Conservation (phyloP, 768 basidiomycete species). For the Russula vinacea region DNA sequence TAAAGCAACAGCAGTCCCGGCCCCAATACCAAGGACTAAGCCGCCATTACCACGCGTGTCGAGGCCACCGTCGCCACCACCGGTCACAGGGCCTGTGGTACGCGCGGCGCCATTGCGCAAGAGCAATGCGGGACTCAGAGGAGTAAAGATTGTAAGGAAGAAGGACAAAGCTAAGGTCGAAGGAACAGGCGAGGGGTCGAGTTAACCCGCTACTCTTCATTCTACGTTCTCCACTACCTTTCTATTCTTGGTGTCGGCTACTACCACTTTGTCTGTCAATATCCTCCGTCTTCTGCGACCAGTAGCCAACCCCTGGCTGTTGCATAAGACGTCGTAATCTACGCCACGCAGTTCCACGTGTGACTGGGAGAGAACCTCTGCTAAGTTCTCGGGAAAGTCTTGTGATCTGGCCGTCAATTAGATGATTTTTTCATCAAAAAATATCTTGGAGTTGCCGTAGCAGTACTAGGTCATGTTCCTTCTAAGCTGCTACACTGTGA, state of each 20-base stretch:
- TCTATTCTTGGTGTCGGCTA: not conserved
- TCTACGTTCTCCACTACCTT: not conserved
- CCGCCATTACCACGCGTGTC: slow-evolving; percentile 12
- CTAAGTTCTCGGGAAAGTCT: too few relatives aligned
- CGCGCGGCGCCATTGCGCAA: slow-evolving; percentile 7
- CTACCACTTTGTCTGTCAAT: not conserved
- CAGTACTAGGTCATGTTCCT: too few relatives aligned
- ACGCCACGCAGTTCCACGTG: not conserved
- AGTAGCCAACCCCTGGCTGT: not conserved
- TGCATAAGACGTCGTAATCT: not conserved
- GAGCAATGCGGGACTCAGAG: slow-evolving; percentile 28
- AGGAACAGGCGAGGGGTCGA: slow-evolving; percentile 12
- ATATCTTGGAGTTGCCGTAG: too few relatives aligned
- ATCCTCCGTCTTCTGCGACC: not conserved
- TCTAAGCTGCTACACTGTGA: too few relatives aligned
- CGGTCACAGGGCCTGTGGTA: not conserved
- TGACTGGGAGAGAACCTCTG: not conserved
- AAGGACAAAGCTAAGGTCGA: slow-evolving; percentile 25
- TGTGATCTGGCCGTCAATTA: too few relatives aligned
- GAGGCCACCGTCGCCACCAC: slow-evolving; percentile 18
- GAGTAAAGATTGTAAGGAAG: slow-evolving; percentile 35
- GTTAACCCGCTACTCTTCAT: not conserved
- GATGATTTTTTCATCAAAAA: too few relatives aligned
- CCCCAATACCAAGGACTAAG: not conserved
- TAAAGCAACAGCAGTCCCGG: not conserved